Percentiles rank a stretch among this genome's conserved stretches.
Evolutionary conservation across 495 filamentous ascomycete genomes (phyloP).

Genomic region (Tuber melanosporum): DNA sequence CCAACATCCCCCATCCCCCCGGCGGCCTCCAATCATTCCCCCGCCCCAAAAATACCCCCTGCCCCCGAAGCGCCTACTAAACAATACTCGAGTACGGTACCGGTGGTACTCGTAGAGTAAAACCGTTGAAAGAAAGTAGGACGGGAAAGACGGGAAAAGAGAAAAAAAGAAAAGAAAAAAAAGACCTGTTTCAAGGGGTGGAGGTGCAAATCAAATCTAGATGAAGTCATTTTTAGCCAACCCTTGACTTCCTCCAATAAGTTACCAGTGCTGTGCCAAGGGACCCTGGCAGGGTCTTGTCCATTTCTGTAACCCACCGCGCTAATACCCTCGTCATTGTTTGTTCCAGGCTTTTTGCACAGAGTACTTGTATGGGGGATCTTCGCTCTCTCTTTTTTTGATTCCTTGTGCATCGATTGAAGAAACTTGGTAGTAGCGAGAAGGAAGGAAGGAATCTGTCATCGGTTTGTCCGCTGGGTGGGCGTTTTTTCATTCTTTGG

Average conservation of each 20-base stretch:
- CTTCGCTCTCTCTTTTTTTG: neutral
- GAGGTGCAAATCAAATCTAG: neutral
- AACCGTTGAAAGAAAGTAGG: neutral
- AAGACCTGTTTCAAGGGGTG: neutral
- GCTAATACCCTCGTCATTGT: neutral
- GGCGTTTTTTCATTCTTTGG: neutral
- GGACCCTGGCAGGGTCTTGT: neutral
- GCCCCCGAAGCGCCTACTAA: neutral
- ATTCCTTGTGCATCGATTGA: neutral
- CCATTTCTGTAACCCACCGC: neutral
- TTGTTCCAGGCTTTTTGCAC: neutral
- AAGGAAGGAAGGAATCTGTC: neutral
- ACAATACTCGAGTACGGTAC: neutral
- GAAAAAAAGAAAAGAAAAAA: neutral
- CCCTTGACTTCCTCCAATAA: neutral
- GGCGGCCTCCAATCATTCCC: neutral
- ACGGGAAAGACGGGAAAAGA: neutral
- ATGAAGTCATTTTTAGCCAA: constrained; percentile 5
- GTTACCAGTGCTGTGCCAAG: neutral
- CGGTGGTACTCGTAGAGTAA: neutral
- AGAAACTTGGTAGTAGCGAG: neutral
- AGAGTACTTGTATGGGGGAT: neutral
- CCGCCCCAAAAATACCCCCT: neutral
- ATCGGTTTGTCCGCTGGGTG: neutral
- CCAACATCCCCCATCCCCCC: neutral